These are phyloP conservation scores for Fagus crenata DNA, from an alignment of 306 rosid genomes.

Conservation along the genomic window DNA sequence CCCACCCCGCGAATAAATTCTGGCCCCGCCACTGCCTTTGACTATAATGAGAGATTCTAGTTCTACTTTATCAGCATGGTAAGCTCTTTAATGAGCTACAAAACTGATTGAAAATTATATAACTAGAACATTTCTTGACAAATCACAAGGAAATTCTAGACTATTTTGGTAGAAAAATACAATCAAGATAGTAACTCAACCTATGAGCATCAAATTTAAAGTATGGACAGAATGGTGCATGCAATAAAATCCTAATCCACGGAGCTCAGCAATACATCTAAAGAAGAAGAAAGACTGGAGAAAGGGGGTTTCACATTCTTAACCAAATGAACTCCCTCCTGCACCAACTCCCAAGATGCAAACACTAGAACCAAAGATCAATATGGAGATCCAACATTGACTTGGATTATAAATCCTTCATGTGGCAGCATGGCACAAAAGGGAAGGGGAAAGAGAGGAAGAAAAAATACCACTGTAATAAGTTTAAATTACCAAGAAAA, in stretches of 20 bases:
- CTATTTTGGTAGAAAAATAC: neutral
- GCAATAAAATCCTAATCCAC: neutral
- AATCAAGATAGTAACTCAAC: neutral
- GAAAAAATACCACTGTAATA: neutral
- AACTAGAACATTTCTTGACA: neutral
- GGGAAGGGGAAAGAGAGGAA: constrained; percentile 6
- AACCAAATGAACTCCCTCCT: constrained; percentile 11
- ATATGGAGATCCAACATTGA: neutral
- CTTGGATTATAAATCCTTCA: constrained; percentile 7
- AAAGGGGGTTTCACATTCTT: neutral
- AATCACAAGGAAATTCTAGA: neutral
- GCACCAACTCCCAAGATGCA: constrained; percentile 13
- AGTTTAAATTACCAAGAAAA: neutral
- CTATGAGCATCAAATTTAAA: neutral
- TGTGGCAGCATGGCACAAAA: neutral
- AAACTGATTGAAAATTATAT: neutral
- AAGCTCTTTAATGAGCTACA: neutral
- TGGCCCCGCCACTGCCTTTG: neutral
- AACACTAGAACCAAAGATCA: neutral
- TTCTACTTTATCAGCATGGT: neutral
- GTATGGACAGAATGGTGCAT: neutral
- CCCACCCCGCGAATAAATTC: too few species aligned
- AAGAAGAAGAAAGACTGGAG: neutral
- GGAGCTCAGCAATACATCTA: neutral
- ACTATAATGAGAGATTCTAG: neutral